Percentiles rank a stretch among this genome's conserved stretches.
These are phyloP conservation scores for Venturia oleaginea DNA, from an alignment of 2,329 filamentous ascomycete genomes.

Conservation along the genomic window DNA sequence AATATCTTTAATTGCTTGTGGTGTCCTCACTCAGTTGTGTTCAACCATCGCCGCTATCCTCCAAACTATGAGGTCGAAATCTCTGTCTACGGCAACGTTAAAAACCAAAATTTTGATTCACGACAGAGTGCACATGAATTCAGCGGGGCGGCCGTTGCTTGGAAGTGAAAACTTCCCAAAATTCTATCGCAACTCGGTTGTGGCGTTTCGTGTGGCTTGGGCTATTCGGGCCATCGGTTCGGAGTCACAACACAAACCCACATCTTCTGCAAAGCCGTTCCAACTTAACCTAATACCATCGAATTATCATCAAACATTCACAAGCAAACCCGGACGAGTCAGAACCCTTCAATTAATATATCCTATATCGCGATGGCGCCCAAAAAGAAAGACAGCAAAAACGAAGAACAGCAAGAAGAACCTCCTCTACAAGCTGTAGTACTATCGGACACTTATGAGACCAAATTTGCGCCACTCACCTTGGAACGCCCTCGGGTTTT, in stretches of 20 bases:
- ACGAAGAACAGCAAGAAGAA: conserved; percentile 34
- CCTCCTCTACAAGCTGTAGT: conserved; percentile 34
- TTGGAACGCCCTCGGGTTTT: conserved; percentile 61
- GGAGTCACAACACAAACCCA: neutral
- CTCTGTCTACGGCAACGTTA: too few species aligned
- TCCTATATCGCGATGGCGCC: neutral
- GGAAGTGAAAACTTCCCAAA: too few species aligned
- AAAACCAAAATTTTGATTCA: too few species aligned
- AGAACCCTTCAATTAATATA: neutral
- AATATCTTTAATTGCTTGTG: too few species aligned
- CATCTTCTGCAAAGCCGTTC: neutral
- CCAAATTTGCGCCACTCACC: conserved; percentile 81
- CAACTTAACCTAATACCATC: neutral
- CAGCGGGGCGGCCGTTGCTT: too few species aligned
- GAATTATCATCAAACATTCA: neutral
- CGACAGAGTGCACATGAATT: too few species aligned
- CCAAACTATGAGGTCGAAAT: too few species aligned
- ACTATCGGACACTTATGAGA: conserved; percentile 90
- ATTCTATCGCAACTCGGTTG: neutral
- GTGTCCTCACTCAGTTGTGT: too few species aligned
- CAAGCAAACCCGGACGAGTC: neutral
- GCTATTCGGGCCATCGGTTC: neutral
- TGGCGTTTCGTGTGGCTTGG: neutral
- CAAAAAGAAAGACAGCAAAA: neutral
- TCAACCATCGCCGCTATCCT: too few species aligned